phyloP scores from a whole-genome alignment of 148 eudicot genomes.

The Cornus florida region DNA sequence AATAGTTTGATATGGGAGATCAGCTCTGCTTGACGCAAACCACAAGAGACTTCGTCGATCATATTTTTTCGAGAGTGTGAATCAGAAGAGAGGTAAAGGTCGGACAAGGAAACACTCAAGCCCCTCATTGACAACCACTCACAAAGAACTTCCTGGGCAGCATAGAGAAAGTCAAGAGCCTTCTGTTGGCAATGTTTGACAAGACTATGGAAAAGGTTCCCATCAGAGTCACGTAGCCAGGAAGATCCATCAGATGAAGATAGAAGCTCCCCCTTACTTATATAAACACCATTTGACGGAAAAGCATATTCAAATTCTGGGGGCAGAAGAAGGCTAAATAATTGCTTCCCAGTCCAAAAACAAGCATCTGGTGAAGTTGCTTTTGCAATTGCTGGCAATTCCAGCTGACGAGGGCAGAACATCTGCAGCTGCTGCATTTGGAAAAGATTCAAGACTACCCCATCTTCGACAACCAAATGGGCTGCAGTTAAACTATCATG shows the following conservation, averaged over 20 bases:
- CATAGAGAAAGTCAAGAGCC: slow-evolving; percentile 47
- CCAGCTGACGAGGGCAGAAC: slow-evolving; percentile 46
- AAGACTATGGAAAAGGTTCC: slow-evolving; percentile 60
- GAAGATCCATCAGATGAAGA: slow-evolving; percentile 55
- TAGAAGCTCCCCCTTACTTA: slow-evolving; percentile 67
- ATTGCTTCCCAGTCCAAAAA: slow-evolving; percentile 79
- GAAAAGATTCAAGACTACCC: slow-evolving; percentile 37
- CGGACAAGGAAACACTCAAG: slow-evolving; percentile 77
- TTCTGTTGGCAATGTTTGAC: slow-evolving; percentile 46
- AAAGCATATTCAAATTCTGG: slow-evolving; percentile 55
- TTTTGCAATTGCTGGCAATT: slow-evolving; percentile 46
- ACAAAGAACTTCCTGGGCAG: slow-evolving; percentile 78
- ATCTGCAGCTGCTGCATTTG: slow-evolving; percentile 82
- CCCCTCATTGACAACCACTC: slow-evolving; percentile 86
- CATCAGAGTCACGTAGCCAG: slow-evolving; percentile 70
- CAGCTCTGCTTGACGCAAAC: slow-evolving; percentile 71
- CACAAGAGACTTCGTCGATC: slow-evolving; percentile 66
- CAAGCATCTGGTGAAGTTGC: slow-evolving; percentile 20
- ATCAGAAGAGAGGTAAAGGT: slow-evolving; percentile 80
- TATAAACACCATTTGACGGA: slow-evolving; percentile 39
- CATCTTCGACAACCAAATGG: slow-evolving; percentile 67
- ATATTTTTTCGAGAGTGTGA: slow-evolving; percentile 44
- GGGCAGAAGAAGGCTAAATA: slow-evolving; percentile 75
- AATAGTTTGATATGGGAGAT: slow-evolving; percentile 51
- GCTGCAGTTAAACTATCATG: slow-evolving; percentile 93